phyloP scores from a whole-genome alignment of 768 basidiomycete genomes.

The Hortiboletus campestris region DNA sequence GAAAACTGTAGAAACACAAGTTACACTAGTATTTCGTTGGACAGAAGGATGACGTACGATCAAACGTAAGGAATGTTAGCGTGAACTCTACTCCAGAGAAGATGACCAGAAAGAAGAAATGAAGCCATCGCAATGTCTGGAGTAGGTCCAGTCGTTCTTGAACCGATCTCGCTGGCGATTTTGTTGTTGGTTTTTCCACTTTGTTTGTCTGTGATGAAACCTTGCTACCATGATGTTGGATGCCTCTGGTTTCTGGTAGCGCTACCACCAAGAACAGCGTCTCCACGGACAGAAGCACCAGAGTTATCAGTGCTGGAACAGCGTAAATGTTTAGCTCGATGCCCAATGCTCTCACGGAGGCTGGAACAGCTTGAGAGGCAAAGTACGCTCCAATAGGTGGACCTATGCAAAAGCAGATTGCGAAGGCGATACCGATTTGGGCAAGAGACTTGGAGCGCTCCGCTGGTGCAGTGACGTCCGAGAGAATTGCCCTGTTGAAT shows the following conservation, averaged over 20 bases:
- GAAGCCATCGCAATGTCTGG: slow-evolving; percentile 59
- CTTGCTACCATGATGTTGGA: slow-evolving; percentile 18
- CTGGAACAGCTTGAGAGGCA: slow-evolving; percentile 77
- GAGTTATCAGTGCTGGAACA: slow-evolving; percentile 79
- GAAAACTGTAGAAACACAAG: slow-evolving; percentile 52
- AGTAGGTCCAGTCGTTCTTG: slow-evolving; percentile 58
- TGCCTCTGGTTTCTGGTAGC: slow-evolving; percentile 85
- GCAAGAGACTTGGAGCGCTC: slow-evolving; percentile 86
- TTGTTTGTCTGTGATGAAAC: slow-evolving; percentile 20
- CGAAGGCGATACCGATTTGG: slow-evolving; percentile 94
- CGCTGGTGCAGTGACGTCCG: slow-evolving; percentile 80
- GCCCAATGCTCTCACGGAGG: slow-evolving; percentile 52
- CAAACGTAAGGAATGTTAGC: slow-evolving; percentile 90
- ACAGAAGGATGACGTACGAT: slow-evolving; percentile 50
- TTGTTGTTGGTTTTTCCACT: slow-evolving; percentile 13
- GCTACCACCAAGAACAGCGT: slow-evolving; percentile 71
- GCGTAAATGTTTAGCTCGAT: slow-evolving; percentile 85
- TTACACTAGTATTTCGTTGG: neutral
- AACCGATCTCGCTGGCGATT: slow-evolving; percentile 19
- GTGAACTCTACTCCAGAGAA: slow-evolving; percentile 98
- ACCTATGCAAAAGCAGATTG: slow-evolving; percentile 89
- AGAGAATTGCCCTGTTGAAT: slow-evolving; percentile 76
- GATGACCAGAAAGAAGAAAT: slow-evolving; percentile 82
- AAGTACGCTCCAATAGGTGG: slow-evolving; percentile 97
- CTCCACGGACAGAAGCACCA: slow-evolving; percentile 75